phyloP scores from a whole-genome alignment of 768 basidiomycete species.

The Cantharellus anzutake region DNA sequence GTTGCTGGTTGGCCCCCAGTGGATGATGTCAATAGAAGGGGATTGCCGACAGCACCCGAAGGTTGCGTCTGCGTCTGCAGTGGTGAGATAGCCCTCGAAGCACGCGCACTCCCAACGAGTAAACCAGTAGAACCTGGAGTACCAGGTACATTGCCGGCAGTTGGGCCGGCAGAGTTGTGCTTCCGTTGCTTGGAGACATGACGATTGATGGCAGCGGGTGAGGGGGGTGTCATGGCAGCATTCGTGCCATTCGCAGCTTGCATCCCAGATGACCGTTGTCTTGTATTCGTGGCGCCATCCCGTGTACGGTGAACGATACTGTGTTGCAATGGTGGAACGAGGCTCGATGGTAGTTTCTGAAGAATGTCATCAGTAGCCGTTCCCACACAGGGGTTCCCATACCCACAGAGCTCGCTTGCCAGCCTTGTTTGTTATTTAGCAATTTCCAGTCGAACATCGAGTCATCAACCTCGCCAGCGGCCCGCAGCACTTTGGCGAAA shows the following conservation, averaged over 20 bases:
- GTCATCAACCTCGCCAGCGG: conserved; percentile 73
- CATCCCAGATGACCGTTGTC: conserved; percentile 4
- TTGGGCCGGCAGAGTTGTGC: conserved; percentile 1
- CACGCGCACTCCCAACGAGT: not conserved
- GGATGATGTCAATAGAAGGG: not conserved
- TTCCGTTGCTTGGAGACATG: conserved; percentile 12
- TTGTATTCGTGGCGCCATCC: conserved; percentile 5
- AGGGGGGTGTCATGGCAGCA: conserved; percentile 6
- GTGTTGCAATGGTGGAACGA: conserved; percentile 8
- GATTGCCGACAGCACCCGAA: not conserved
- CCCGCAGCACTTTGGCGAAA: conserved; percentile 82
- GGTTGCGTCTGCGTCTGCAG: not conserved
- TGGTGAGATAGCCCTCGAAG: not conserved
- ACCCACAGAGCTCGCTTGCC: conserved; percentile 77
- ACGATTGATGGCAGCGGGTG: conserved; percentile 13
- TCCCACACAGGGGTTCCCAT: not conserved
- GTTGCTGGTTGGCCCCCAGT: not conserved
- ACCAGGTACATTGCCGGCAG: not conserved
- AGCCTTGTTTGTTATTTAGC: conserved; percentile 84
- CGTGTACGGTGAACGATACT: conserved; percentile 10
- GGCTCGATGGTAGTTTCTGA: not conserved
- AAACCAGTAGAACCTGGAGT: not conserved
- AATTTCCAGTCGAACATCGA: conserved; percentile 94
- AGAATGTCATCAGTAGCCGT: not conserved
- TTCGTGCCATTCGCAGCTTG: not conserved